These are phyloP conservation scores for Stylonectria norvegica DNA, from an alignment of 2,329 filamentous ascomycete species.

Conservation along the genomic window DNA sequence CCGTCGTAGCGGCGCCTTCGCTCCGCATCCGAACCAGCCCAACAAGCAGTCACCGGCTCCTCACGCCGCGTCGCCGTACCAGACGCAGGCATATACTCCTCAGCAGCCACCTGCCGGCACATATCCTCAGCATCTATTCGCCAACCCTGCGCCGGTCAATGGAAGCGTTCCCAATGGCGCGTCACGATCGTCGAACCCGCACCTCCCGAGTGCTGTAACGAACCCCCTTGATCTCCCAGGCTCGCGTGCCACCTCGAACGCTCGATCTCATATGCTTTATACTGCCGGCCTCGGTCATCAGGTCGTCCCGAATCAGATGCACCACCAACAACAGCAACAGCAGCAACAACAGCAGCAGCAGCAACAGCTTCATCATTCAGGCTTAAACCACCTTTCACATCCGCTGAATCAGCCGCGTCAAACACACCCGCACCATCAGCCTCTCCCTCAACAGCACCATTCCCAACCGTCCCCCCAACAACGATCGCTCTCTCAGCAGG, in stretches of 20 bases:
- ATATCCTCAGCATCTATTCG: constrained; percentile 54
- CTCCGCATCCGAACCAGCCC: constrained; percentile 47
- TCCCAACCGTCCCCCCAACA: constrained; percentile 32
- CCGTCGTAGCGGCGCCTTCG: constrained; percentile 46
- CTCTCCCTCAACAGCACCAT: constrained; percentile 11
- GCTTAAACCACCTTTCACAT: constrained; percentile 27
- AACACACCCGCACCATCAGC: constrained; percentile 22
- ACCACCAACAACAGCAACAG: constrained; percentile 42
- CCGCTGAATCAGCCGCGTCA: constrained; percentile 26
- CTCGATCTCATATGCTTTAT: constrained; percentile 43
- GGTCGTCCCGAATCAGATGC: constrained; percentile 41
- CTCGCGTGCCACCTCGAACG: constrained; percentile 41
- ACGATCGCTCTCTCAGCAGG: constrained; percentile 38
- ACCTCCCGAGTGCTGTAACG: constrained; percentile 48
- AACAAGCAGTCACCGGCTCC: constrained; percentile 55
- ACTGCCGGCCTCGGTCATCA: constrained; percentile 39
- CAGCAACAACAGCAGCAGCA: constrained; percentile 33
- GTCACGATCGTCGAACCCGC: constrained; percentile 42
- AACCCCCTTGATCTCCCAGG: constrained; percentile 45
- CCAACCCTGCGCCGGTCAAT: constrained; percentile 44
- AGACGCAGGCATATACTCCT: constrained; percentile 50
- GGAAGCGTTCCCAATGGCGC: constrained; percentile 47
- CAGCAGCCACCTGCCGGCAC: constrained; percentile 47
- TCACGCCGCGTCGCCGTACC: constrained; percentile 54
- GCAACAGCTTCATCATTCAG: no score